Percentiles rank a stretch among this genome's conserved stretches.
These are phyloP conservation scores for Plasmodium gonderi DNA, from an alignment of 169 alveolate genomes.

Conservation along the genomic window DNA sequence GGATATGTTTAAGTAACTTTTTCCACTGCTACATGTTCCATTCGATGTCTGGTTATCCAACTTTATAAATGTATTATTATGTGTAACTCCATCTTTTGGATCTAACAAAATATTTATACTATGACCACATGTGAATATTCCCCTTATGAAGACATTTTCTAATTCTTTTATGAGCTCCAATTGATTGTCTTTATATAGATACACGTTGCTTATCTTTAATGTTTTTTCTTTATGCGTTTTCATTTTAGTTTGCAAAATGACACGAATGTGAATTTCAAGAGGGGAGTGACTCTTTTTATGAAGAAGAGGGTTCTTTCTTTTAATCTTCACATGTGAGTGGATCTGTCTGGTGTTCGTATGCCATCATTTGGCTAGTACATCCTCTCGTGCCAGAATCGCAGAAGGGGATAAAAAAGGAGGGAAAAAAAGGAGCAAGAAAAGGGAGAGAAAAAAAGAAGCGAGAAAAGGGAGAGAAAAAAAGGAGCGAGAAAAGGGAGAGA, in stretches of 20 bases:
- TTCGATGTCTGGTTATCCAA: neutral
- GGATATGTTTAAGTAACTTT: slow-evolving; percentile 31
- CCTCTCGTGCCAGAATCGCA: neutral
- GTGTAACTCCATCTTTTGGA: neutral
- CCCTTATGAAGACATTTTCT: slow-evolving; percentile 58
- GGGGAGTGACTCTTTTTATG: too few species aligned
- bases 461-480: neutral
- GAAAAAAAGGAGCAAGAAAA: neutral
- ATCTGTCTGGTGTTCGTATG: neutral
- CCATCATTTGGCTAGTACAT: neutral
- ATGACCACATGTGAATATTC: slow-evolving; percentile 19
- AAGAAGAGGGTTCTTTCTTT: neutral
- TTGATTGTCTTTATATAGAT: slow-evolving; percentile 35
- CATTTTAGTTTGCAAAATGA: too few species aligned
- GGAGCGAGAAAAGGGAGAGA: neutral
- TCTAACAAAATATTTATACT: slow-evolving; percentile 44
- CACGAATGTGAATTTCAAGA: neutral
- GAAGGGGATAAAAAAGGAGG: neutral
- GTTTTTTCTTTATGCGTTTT: neutral
- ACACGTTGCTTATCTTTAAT: slow-evolving; percentile 39
- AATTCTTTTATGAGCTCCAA: slow-evolving; percentile 22
- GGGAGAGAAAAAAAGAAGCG: neutral
- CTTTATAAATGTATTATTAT: slow-evolving; percentile 17
- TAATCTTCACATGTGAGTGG: neutral
- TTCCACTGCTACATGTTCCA: neutral